Evolutionary conservation across 192 early-diverging fungal genomes (phyloP).

Genomic region (Martensiomyces pterosporus): DNA sequence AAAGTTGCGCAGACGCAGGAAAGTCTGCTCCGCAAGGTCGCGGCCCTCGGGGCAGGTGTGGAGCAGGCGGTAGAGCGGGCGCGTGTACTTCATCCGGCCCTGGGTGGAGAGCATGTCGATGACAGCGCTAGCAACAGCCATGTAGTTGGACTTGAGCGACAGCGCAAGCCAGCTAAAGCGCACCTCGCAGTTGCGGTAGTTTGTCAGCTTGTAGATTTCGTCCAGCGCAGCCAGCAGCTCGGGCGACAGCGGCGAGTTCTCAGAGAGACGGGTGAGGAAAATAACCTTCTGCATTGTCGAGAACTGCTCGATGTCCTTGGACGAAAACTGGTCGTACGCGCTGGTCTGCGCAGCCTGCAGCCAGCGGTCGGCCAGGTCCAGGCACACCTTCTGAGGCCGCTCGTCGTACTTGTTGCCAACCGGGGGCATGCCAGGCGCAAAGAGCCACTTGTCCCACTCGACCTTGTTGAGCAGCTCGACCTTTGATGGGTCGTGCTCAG

Average conservation of each 20-base stretch:
- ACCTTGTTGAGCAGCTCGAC: conserved; percentile 69
- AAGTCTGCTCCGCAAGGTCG: conserved; percentile 74
- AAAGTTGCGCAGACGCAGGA: conserved; percentile 66
- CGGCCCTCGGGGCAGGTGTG: conserved; percentile 66
- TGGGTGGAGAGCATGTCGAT: conserved; percentile 77
- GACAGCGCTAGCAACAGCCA: conserved; percentile 70
- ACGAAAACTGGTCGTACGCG: conserved; percentile 55
- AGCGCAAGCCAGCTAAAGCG: conserved; percentile 82
- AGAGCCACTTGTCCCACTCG: conserved; percentile 90
- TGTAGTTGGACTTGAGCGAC: conserved; percentile 73
- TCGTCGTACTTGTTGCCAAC: conserved; percentile 81
- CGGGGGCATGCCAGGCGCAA: conserved; percentile 85
- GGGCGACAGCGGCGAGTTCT: conserved; percentile 59
- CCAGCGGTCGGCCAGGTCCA: conserved; percentile 77
- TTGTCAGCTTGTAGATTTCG: conserved; percentile 64
- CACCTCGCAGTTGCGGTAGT: conserved; percentile 78
- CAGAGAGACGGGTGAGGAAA: conserved; percentile 74
- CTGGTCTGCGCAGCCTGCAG: conserved; percentile 53
- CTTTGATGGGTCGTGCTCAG: conserved; percentile 58
- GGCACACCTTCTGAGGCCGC: conserved; percentile 75
- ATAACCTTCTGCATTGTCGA: conserved; percentile 77
- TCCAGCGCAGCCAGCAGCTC: conserved; percentile 65
- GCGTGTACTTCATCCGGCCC: conserved; percentile 92
- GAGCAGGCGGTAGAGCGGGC: conserved; percentile 76
- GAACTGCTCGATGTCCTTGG: conserved; percentile 64